These are phyloP conservation scores for Nemania diffusa DNA, from an alignment of 2,329 filamentous ascomycete species.

Conservation along the genomic window DNA sequence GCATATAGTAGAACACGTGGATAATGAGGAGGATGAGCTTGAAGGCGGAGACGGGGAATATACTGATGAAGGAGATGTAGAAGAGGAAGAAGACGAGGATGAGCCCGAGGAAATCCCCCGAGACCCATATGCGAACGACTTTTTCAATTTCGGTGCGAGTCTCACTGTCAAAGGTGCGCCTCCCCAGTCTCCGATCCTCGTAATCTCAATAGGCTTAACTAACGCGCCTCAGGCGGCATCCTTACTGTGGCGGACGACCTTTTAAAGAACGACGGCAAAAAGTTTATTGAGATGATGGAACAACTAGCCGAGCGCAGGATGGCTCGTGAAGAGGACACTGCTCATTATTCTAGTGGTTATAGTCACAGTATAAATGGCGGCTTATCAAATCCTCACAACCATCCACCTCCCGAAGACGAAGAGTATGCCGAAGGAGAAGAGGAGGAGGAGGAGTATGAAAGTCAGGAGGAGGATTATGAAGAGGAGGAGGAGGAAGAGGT, in stretches of 20 bases:
- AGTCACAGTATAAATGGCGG: conserved; percentile 69
- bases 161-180: conserved; percentile 84
- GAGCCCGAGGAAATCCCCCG: conserved; percentile 66
- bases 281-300: conserved; percentile 99
- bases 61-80: conserved; percentile 59
- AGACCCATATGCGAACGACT: conserved; percentile 78
- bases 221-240: conserved; percentile 80
- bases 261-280: conserved; percentile 98
- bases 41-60: conserved; percentile 65
- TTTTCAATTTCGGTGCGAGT: conserved; percentile 98
- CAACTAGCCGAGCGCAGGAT: conserved; percentile 96
- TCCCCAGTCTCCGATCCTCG: conserved; percentile 31
- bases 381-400: conserved; percentile 70
- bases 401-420: conserved; percentile 80
- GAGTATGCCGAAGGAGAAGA: conserved; percentile 75
- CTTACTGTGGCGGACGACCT: conserved; percentile 98
- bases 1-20: conserved; percentile 75
- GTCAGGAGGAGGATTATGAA: conserved; percentile 73
- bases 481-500: conserved; percentile 77
- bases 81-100: conserved; percentile 61
- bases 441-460: conserved; percentile 71
- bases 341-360: conserved; percentile 69
- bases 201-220: conserved; percentile 43
- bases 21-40: conserved; percentile 65
- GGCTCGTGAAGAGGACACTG: conserved; percentile 93